phyloP scores from a whole-genome alignment of 1,139 yeast species.

The Blastobotrys raffinosifermentans region DNA sequence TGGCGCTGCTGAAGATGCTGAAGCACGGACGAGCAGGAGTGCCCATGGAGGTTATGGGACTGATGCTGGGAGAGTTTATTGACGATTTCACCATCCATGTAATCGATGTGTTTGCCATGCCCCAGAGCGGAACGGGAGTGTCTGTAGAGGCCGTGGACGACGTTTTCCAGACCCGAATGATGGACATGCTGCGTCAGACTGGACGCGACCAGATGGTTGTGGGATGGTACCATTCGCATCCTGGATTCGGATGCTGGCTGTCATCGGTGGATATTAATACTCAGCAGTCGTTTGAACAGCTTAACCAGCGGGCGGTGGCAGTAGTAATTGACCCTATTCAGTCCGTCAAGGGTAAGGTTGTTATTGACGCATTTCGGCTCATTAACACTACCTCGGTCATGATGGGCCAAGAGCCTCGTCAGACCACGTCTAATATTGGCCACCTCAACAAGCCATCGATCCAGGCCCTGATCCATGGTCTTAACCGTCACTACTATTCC shows the following conservation, averaged over 20 bases:
- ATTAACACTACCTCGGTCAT: slow-evolving; percentile 83
- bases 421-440: slow-evolving; percentile 93
- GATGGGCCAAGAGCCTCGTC: slow-evolving; percentile 98
- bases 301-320: slow-evolving; percentile 92
- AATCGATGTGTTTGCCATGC: slow-evolving; percentile 98
- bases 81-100: slow-evolving; percentile 97
- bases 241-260: slow-evolving; percentile 99
- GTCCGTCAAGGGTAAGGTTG: slow-evolving; percentile 97
- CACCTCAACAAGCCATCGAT: slow-evolving; percentile 96
- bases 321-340: slow-evolving; percentile 98
- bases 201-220: slow-evolving; percentile 99
- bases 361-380: slow-evolving; percentile 95
- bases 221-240: slow-evolving; percentile 99
- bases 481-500: slow-evolving; percentile 95
- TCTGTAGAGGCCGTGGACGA: slow-evolving; percentile 99
- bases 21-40: slow-evolving; percentile 99
- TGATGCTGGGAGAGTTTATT: slow-evolving; percentile 97
- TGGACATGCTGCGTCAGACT: slow-evolving; percentile 98
- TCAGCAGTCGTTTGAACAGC: slow-evolving; percentile 94
- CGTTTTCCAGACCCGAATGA: slow-evolving; percentile 97
- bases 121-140: slow-evolving; percentile 93
- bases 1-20: slow-evolving; percentile 92
- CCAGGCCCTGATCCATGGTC: slow-evolving; percentile 94
- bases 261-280: slow-evolving; percentile 96
- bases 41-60: slow-evolving; percentile 99